Evolutionary conservation across 805 yeast species (phyloP).

Genomic region (Metschnikowia continentalis): DNA sequence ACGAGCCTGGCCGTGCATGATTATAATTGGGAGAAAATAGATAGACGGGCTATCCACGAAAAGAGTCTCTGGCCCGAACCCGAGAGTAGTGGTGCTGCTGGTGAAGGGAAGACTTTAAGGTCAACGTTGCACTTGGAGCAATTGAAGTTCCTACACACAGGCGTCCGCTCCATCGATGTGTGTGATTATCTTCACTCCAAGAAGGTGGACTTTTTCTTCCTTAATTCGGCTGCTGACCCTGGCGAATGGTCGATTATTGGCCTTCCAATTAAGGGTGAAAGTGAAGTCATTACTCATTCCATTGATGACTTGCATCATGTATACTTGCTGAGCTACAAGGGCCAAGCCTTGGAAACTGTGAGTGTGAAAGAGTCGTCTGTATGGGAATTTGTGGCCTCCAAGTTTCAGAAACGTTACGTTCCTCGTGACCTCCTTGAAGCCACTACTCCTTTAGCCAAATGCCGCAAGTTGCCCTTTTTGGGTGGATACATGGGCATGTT

Average conservation of each 20-base stretch:
- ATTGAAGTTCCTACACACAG: conserved; percentile 1
- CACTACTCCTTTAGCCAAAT: conserved; percentile 14
- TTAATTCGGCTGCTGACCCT: conserved; percentile 78
- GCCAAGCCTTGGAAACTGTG: conserved; percentile 7
- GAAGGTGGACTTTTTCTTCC: conserved; percentile 42
- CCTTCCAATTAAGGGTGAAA: conserved; percentile 44
- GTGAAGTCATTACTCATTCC: conserved; percentile 59
- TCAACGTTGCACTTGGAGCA: conserved; percentile 5
- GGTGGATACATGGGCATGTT: conserved; percentile 91
- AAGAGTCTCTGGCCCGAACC: conserved; percentile 17
- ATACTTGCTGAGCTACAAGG: conserved; percentile 25
- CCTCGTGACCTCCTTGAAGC: conserved; percentile 26
- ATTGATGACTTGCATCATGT: conserved; percentile 37
- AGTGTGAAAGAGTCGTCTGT: conserved; percentile 22
- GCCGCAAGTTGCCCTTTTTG: conserved; percentile 59
- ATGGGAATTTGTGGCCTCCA: conserved; percentile 51
- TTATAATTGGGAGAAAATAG: conserved; percentile 1
- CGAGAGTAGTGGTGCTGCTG: not conserved
- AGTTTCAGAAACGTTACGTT: conserved; percentile 39
- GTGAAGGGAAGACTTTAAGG: too few species aligned
- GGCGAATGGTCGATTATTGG: conserved; percentile 90
- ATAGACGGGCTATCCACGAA: conserved; percentile 20
- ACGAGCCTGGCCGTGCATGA: not conserved
- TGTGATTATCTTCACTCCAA: conserved; percentile 42
- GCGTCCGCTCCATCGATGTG: conserved; percentile 40